Base-by-base conservation (phyloP, 192 early-diverging fungal species). In the Coemansia sp. region DNA sequence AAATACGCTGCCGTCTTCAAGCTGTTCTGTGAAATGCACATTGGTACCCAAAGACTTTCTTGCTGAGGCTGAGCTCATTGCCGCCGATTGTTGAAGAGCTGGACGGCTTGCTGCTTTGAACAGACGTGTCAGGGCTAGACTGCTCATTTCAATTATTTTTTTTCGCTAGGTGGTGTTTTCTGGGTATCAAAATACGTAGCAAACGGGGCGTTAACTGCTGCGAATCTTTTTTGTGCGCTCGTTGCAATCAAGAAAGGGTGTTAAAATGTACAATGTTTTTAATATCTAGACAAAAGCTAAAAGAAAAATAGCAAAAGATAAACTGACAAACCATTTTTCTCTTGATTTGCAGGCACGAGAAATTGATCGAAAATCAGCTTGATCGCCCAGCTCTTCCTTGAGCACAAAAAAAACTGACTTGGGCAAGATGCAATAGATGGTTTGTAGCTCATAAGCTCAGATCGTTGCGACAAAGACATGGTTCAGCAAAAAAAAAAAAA, bases 1-100 rank as follows among this genome's bases (percentile, higher is more conserved):
- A 73, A 84, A 84, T 33, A 73, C 60, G 68, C 82, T 84, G 62
- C 77, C 77, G 58, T 84, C 82, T 17, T 80, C 74, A 11, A 84
- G 70, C 45, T 30, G 67, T 48, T 80, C 74, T 48, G 73, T 84
- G 45, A 68, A 75, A 51, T 81, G 78, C 48, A 81, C 67, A 60
- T 76, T 76, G 25, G 66, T 75, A 12, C 78, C 78, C 25, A 81
- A 70, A 66, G 78, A 69, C 30, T 64, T 72, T 42, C 73, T 69
- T 36, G 78, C 78, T 14, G 56, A 55, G 2, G 78, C 78, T n/a
- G 72, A 72, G 73, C 78, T 70, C 73, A 72, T 68, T 38, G 54
- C 56, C 49, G 63, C 73, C 4, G 67, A 32, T 56, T 65, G 72
- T 18, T 11, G 50, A 20, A 74, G 38, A 48, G 33, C 51, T 60